Evolutionary conservation across 768 basidiomycete genomes (phyloP).

Genomic region (Coprinellus micaceus): DNA sequence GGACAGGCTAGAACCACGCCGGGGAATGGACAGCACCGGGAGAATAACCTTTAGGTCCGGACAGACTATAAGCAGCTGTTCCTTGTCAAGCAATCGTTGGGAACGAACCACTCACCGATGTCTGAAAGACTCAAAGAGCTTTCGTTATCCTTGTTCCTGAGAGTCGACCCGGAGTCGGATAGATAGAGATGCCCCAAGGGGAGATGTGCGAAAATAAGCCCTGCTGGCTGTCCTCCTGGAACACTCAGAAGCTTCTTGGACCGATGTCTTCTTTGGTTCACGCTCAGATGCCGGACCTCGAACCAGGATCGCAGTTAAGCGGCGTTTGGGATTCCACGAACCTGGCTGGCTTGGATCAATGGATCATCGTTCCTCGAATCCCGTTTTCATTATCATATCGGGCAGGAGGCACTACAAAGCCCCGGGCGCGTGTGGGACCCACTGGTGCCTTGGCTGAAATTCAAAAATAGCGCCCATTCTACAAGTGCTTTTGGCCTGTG

Average conservation of each 20-base stretch:
- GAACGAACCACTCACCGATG: no score
- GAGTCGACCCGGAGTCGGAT: not conserved
- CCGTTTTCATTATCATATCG: not conserved
- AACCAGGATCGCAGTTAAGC: not conserved
- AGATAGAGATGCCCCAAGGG: not conserved
- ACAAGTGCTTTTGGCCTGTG: no score
- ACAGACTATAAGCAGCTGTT: no score
- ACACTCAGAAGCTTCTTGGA: not conserved
- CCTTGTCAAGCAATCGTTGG: no score
- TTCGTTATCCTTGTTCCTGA: not conserved
- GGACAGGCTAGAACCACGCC: no score
- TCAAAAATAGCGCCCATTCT: no score
- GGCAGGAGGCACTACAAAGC: not conserved
- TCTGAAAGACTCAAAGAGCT: not conserved
- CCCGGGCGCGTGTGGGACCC: not conserved
- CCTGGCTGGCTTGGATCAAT: not conserved
- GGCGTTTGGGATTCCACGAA: not conserved
- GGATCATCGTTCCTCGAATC: not conserved
- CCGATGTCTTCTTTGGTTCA: not conserved
- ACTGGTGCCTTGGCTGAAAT: not conserved
- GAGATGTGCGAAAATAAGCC: not conserved
- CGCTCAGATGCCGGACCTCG: slow-evolving; percentile 2
- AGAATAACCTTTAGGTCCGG: no score
- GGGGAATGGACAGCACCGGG: no score
- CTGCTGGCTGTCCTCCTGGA: not conserved